phyloP scores from a whole-genome alignment of 208 protist genomes.

The Leishmania guyanensis region DNA sequence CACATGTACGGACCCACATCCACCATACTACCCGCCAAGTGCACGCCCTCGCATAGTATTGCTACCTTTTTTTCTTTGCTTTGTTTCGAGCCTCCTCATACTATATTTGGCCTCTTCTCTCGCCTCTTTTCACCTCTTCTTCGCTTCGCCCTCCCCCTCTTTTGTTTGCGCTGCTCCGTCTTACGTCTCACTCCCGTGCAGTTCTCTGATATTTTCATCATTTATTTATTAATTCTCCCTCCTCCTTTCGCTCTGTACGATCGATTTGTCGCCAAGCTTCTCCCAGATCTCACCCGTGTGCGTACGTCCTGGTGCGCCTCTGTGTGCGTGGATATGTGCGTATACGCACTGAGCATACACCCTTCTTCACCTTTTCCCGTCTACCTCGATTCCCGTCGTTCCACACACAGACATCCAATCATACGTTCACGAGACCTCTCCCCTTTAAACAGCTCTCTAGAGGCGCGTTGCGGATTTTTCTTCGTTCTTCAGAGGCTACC shows the following conservation, averaged over 20 bases:
- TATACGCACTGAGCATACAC: neutral
- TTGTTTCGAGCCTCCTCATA: neutral
- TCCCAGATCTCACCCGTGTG: neutral
- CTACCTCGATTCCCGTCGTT: neutral
- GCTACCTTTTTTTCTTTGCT: neutral
- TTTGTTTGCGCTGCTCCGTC: neutral
- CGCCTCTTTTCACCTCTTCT: neutral
- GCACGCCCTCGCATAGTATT: neutral
- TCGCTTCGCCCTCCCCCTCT: neutral
- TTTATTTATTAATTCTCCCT: neutral
- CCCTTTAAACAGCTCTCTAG: neutral
- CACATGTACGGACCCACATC: neutral
- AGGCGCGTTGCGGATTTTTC: neutral
- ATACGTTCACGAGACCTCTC: neutral
- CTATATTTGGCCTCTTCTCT: neutral
- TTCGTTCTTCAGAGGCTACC: neutral
- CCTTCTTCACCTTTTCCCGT: neutral
- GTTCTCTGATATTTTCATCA: neutral
- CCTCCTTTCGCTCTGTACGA: neutral
- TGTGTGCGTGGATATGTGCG: neutral
- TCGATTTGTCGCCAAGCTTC: neutral
- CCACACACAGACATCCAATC: neutral
- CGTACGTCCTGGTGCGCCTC: neutral
- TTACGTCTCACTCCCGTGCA: neutral
- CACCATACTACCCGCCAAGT: neutral